These are phyloP conservation scores for Geranomyces michiganensis DNA, from an alignment of 192 early-diverging fungal genomes.

Conservation along the genomic window DNA sequence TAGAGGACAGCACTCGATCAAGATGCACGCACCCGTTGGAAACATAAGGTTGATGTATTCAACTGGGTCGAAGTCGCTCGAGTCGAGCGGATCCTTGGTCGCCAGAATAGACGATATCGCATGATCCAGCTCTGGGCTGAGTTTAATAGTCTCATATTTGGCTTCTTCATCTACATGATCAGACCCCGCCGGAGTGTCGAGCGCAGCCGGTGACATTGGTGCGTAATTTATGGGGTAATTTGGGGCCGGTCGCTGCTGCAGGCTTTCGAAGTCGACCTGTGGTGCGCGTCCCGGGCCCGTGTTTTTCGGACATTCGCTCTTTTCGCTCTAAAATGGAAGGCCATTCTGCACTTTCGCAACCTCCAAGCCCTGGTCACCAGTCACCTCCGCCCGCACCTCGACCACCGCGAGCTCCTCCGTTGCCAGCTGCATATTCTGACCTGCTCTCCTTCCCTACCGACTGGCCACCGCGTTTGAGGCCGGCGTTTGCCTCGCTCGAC, in stretches of 20 bases:
- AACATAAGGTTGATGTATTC: conserved; percentile 82
- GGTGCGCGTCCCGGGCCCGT: too few relatives aligned
- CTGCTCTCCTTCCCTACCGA: conserved; percentile 54
- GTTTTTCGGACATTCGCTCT: too few relatives aligned
- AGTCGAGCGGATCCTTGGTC: conserved; percentile 67
- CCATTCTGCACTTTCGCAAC: too few relatives aligned
- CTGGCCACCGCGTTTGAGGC: conserved; percentile 49
- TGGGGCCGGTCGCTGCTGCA: too few relatives aligned
- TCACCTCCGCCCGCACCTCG: too few relatives aligned
- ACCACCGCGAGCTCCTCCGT: too few relatives aligned
- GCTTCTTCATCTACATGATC: conserved; percentile 15
- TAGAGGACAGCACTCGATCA: too few relatives aligned
- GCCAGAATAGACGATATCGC: conserved; percentile 58
- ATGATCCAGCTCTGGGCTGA: conserved; percentile 57
- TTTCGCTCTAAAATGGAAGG: too few relatives aligned
- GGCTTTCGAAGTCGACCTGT: too few relatives aligned
- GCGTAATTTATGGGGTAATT: too few relatives aligned
- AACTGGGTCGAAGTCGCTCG: conserved; percentile 69
- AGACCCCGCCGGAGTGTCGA: not conserved
- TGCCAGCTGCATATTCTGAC: not conserved
- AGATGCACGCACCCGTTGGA: conserved; percentile 61
- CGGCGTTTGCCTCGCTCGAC: conserved; percentile 61
- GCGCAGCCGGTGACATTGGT: not conserved
- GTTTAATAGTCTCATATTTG: conserved; percentile 19
- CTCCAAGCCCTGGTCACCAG: too few relatives aligned